Base-by-base conservation (phyloP, 495 filamentous ascomycete genomes). In the Neurospora sublineolata region DNA sequence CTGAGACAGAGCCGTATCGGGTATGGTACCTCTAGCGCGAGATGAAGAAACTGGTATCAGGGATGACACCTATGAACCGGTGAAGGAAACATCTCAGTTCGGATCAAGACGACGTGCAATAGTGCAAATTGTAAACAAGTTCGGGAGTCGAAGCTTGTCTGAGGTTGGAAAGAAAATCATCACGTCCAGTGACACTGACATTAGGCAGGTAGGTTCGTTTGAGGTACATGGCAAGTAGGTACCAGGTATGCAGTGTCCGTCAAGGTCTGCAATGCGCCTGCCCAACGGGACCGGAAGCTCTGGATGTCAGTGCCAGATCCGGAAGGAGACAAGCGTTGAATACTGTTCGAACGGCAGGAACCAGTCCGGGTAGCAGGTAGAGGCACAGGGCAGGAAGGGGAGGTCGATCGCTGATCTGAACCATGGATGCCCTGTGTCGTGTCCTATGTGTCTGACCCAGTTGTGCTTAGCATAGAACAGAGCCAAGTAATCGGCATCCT, bases 351-450 rank as follows among this genome's bases (percentile, higher is more conserved):
- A 64, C 27, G 27, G 52, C 52, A 64, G 52, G 52, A 60, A 30
- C 52, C 23, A 33, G 52, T 60, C 52, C 52, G 52, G 46, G 52
- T 30, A 60, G 52, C 52, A 60, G 46, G 23, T 30, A 30, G 46
- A 60, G 46, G 23, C 46, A 30, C 23, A 60, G 46, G 46, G 12
- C 46, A 60, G 46, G 46, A 60, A 60, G 46, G 46, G 46, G 10
- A 60, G 12, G 23, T 33, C 52, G 52, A 64, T 64, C 52, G 52
- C 52, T 64, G 52, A 64, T 64, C 52, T 64, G 52, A 60, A 60
- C 44, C 69, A 39, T 67, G 36, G 41, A 67, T 71, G 69, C 41
- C 37, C 69, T 67, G 69, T 67, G 30, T 71, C 44, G 10, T 46
- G 39, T 58, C 18, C 68, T 69, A 23, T 39, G 14, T 69, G 20